Percentiles rank a stretch among this genome's conserved stretches.
Evolutionary conservation across 164 flowering plant species (phyloP).

Genomic region (Litsea cubeba): DNA sequence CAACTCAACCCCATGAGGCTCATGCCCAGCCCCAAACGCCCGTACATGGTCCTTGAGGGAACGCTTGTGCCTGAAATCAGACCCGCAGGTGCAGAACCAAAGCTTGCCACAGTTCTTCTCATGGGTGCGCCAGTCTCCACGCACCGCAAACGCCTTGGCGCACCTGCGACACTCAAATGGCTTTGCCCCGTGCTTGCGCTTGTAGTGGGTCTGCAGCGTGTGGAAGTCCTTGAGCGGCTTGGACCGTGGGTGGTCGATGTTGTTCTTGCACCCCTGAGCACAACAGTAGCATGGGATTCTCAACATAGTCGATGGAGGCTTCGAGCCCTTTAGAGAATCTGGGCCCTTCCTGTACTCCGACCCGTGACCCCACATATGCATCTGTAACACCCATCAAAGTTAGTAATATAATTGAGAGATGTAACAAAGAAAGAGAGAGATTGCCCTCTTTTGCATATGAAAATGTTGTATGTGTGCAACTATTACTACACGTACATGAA

Average conservation of each 20-base stretch:
- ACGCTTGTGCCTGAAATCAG: slow-evolving; percentile 73
- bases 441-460: no score
- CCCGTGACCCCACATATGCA: slow-evolving; percentile 81
- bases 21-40: slow-evolving; percentile 65
- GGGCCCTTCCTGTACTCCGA: slow-evolving; percentile 54
- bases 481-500: no score
- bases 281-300: slow-evolving; percentile 68
- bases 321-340: slow-evolving; percentile 48
- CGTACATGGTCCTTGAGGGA: slow-evolving; percentile 66
- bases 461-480: no score
- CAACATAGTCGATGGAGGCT: slow-evolving; percentile 42
- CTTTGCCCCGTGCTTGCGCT: slow-evolving; percentile 62
- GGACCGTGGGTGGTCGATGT: slow-evolving; percentile 57
- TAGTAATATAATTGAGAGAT: no score
- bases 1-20: slow-evolving; percentile 25
- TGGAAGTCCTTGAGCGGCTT: slow-evolving; percentile 69
- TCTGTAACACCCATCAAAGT: slow-evolving; percentile 20
- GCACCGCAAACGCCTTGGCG: slow-evolving; percentile 56
- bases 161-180: slow-evolving; percentile 57
- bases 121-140: slow-evolving; percentile 76
- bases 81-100: slow-evolving; percentile 71
- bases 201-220: slow-evolving; percentile 73
- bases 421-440: no score
- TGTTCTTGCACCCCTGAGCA: slow-evolving; percentile 64
- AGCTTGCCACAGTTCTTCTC: slow-evolving; percentile 76